Conservation (phyloP, 805 yeast genomes). For the Saccharomycopsis babjevae region DNA sequence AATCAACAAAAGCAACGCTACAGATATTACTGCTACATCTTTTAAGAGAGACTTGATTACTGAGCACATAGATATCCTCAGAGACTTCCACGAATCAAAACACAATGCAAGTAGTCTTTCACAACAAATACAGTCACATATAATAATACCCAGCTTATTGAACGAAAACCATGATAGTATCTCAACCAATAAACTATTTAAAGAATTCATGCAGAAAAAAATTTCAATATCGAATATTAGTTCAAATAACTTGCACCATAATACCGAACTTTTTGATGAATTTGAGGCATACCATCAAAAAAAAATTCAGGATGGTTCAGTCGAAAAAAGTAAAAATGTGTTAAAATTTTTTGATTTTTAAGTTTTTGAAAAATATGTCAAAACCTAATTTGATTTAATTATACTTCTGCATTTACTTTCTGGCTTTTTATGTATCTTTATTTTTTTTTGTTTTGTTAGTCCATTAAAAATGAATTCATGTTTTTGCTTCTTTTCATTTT, state of each 20-base stretch:
- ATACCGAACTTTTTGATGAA: neutral
- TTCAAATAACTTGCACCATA: neutral
- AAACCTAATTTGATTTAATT: too few species aligned
- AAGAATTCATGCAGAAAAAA: neutral
- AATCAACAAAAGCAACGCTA: neutral
- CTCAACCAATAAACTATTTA: neutral
- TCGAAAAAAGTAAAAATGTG: neutral
- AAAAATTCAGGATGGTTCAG: neutral
- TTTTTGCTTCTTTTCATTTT: too few species aligned
- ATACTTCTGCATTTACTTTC: too few species aligned
- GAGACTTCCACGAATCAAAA: neutral
- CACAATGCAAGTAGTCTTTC: neutral
- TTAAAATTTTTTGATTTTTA: neutral
- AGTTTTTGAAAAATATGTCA: neutral
- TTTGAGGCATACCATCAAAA: neutral
- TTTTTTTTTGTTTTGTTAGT: too few species aligned
- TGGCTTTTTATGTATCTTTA: too few species aligned
- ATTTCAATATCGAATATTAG: neutral
- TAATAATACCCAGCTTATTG: neutral
- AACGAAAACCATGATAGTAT: neutral
- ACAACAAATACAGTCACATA: neutral
- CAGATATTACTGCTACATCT: neutral
- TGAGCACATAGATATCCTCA: neutral
- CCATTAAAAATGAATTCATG: too few species aligned
- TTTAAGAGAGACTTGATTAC: neutral